Evolutionary conservation across 2,329 filamentous ascomycete species (phyloP).

Genomic region (Colletotrichum echinochloae): DNA sequence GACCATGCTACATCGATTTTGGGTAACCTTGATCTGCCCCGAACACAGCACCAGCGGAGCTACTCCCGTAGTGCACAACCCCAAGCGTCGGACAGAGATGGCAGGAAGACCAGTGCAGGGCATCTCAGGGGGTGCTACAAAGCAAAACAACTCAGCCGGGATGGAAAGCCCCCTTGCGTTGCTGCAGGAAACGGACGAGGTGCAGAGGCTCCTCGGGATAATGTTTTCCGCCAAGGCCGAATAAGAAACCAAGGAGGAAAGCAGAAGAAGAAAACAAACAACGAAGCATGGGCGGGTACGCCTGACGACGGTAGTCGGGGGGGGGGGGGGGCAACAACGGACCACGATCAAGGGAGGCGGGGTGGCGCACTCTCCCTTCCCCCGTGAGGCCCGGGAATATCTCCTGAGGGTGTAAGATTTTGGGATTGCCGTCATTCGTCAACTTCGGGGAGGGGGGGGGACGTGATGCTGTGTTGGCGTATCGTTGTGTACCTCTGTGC

Average conservation of each 20-base stretch:
- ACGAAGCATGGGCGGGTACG: not conserved
- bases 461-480: no score
- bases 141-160: not conserved
- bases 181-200: not conserved
- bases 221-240: not conserved
- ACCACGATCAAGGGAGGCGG: not conserved
- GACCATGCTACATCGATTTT: not conserved
- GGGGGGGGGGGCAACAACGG: not conserved
- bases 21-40: no score
- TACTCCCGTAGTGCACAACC: no score
- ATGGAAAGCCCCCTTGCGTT: not conserved
- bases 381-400: not conserved
- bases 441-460: constrained; percentile 12
- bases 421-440: constrained; percentile 7
- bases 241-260: not conserved
- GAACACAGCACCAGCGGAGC: not conserved
- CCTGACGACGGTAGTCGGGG: no score
- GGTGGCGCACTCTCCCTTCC: constrained; percentile 4
- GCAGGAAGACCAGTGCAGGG: not conserved
- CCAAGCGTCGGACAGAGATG: not conserved
- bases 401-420: not conserved
- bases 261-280: not conserved
- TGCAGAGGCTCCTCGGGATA: not conserved
- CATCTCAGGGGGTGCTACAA: not conserved
- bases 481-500: no score